A percentile compares a stretch with the other conserved stretches of the same genome.
Evolutionary conservation across 768 basidiomycete genomes (phyloP).

Genomic region (Phylloporus rhodoxanthus): DNA sequence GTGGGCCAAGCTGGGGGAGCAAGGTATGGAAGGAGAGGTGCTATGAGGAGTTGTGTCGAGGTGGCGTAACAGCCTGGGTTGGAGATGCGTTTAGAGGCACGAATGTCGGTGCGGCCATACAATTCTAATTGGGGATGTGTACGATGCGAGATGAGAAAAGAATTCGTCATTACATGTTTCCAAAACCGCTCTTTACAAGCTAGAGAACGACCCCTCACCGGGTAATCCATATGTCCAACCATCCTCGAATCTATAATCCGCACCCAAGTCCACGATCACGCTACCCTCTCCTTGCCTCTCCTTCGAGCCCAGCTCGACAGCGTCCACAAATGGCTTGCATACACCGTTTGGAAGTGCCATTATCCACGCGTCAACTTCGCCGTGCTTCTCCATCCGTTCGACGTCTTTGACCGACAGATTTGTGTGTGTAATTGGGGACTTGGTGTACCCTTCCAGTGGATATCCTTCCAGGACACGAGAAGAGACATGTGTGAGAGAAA

Average conservation of each 20-base stretch:
- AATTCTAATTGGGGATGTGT: conserved; percentile 55
- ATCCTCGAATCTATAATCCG: conserved; percentile 92
- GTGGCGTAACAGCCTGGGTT: conserved; percentile 99
- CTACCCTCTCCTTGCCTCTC: conserved; percentile 46
- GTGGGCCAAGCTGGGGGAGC: conserved; percentile 59
- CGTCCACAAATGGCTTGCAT: conserved; percentile 95
- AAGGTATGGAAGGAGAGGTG: conserved; percentile 76
- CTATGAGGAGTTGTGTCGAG: conserved; percentile 84
- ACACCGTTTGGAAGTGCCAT: conserved; percentile 99
- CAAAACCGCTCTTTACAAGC: conserved; percentile 29
- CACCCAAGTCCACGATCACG: conserved; percentile 87
- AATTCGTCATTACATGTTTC: conserved; percentile 34
- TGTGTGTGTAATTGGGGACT: conserved; percentile 65
- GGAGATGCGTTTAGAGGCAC: conserved; percentile 76
- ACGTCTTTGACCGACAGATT: conserved; percentile 78
- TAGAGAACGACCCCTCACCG: conserved; percentile 63
- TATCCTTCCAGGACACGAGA: conserved; percentile 89
- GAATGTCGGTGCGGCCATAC: conserved; percentile 69
- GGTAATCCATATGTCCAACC: conserved; percentile 98
- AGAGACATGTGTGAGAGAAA: conserved; percentile 91
- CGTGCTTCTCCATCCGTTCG: conserved; percentile 79
- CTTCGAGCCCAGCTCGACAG: conserved; percentile 71
- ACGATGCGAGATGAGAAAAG: conserved; percentile 16
- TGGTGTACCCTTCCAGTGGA: conserved; percentile 75
- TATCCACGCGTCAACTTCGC: conserved; percentile 95